phyloP scores from a whole-genome alignment of 1,284 basidiomycete genomes.

The Apiotrichum sp. region DNA sequence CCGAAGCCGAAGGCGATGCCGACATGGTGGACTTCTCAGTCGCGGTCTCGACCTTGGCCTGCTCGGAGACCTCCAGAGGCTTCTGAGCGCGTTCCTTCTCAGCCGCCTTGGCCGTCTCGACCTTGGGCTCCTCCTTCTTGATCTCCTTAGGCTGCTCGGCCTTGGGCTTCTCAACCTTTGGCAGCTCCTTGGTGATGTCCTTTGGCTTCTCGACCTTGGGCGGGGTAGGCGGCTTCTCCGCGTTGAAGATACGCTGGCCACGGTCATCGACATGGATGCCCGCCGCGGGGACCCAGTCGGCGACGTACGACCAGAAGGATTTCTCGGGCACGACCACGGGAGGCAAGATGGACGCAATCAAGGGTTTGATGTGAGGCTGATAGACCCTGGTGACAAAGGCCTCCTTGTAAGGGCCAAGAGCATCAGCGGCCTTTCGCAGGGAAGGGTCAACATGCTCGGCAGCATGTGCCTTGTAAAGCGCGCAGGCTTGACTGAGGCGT shows the following conservation, averaged over 20 bases:
- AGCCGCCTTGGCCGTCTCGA: not conserved
- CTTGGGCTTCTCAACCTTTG: conserved; percentile 2
- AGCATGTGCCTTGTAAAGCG: conserved; percentile 28
- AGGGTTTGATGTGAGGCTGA: conserved; percentile 34
- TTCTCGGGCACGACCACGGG: conserved; percentile 20
- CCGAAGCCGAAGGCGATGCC: not conserved
- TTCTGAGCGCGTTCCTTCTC: too few species aligned
- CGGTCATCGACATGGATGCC: conserved; percentile 12
- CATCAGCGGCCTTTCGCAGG: conserved; percentile 17
- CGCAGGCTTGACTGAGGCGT: conserved; percentile 12
- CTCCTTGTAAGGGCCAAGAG: conserved; percentile 15
- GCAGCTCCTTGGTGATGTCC: conserved; percentile 7
- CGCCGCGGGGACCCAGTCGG: conserved; percentile 31
- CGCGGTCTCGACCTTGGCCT: not conserved
- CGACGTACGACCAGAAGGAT: conserved; percentile 33
- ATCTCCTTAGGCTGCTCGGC: too few species aligned
- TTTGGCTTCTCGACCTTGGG: not conserved
- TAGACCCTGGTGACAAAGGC: conserved; percentile 21
- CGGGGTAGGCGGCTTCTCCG: conserved; percentile 3
- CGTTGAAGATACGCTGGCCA: conserved; percentile 2
- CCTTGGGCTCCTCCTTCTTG: not conserved
- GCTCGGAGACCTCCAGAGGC: not conserved
- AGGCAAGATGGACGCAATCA: conserved; percentile 27
- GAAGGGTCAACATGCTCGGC: conserved; percentile 31
- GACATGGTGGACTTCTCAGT: not conserved